These are phyloP conservation scores for Malassezia dermatis DNA, from an alignment of 1,284 basidiomycete species.

Conservation along the genomic window DNA sequence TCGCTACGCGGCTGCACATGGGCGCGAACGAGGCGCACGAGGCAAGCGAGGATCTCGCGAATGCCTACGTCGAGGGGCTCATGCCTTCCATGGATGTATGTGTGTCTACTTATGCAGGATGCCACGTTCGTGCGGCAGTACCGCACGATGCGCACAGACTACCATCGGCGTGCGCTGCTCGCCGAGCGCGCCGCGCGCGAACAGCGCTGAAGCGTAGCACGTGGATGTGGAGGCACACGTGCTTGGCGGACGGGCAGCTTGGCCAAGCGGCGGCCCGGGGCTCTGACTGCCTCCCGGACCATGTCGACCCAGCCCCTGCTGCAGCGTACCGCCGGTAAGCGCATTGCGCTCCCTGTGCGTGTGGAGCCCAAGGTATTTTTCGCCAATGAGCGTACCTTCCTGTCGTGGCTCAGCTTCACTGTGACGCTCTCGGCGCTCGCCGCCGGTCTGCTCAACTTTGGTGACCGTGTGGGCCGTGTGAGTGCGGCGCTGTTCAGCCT, in stretches of 20 bases:
- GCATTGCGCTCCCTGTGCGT: constrained; percentile 46
- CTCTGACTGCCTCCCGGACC: too few relatives aligned
- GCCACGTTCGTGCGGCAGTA: constrained; percentile 12
- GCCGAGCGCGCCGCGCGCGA: constrained; percentile 5
- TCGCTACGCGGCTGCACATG: constrained; percentile 29
- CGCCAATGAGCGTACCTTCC: constrained; percentile 46
- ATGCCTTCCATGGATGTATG: constrained; percentile 19
- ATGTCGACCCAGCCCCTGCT: constrained; percentile 98
- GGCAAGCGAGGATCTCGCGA: constrained; percentile 33
- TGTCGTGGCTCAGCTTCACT: constrained; percentile 49
- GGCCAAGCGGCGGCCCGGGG: neutral
- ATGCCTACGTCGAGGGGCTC: constrained; percentile 37
- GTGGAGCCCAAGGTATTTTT: constrained; percentile 48
- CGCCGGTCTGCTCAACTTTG: constrained; percentile 47
- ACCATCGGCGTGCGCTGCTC: constrained; percentile 8
- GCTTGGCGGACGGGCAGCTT: neutral
- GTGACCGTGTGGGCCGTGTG: constrained; percentile 63
- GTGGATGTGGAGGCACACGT: constrained; percentile 17
- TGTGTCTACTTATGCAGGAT: neutral
- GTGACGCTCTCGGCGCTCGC: constrained; percentile 47
- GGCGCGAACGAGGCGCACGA: constrained; percentile 29
- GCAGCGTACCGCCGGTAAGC: constrained; percentile 67
- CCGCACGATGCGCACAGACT: constrained; percentile 3
- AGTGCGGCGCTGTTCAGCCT: constrained; percentile 84
- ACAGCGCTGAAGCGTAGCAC: constrained; percentile 9